phyloP scores from a whole-genome alignment of 495 filamentous ascomycete species.

The Penicillium antarcticum region DNA sequence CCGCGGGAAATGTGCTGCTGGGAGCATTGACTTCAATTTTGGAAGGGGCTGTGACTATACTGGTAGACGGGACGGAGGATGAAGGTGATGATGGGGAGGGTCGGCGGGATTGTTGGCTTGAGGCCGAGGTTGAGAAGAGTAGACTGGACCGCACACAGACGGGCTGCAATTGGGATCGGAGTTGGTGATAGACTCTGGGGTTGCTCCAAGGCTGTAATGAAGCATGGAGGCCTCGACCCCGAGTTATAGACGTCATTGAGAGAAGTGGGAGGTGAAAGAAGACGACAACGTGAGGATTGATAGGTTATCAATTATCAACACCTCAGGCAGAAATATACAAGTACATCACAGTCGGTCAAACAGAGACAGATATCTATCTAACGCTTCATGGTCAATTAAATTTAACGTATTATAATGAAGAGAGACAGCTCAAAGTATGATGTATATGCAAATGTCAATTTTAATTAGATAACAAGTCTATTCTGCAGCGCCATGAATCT shows the following conservation, averaged over 20 bases:
- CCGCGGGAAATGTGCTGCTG: slow-evolving; percentile 34
- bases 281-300: neutral
- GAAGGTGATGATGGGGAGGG: slow-evolving; percentile 10
- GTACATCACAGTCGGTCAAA: too few relatives aligned
- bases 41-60: slow-evolving; percentile 7
- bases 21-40: slow-evolving; percentile 37
- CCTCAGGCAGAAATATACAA: slow-evolving; percentile 2
- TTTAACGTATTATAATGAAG: too few relatives aligned
- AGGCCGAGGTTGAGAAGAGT: slow-evolving; percentile 20
- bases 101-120: slow-evolving; percentile 3
- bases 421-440: neutral
- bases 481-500: slow-evolving; percentile 11
- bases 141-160: neutral
- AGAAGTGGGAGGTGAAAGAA: neutral
- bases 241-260: slow-evolving; percentile 7
- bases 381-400: neutral
- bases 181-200: neutral
- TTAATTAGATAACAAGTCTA: neutral
- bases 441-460: slow-evolving; percentile 2
- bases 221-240: slow-evolving; percentile 5
- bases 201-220: neutral
- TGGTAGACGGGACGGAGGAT: slow-evolving; percentile 7
- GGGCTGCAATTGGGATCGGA: slow-evolving; percentile 1
- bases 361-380: too few relatives aligned
- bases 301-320: neutral